Evolutionary conservation across 768 basidiomycete species (phyloP), one percentile per base, ranked within the genome.

Genomic region (Mycena rosella): DNA sequence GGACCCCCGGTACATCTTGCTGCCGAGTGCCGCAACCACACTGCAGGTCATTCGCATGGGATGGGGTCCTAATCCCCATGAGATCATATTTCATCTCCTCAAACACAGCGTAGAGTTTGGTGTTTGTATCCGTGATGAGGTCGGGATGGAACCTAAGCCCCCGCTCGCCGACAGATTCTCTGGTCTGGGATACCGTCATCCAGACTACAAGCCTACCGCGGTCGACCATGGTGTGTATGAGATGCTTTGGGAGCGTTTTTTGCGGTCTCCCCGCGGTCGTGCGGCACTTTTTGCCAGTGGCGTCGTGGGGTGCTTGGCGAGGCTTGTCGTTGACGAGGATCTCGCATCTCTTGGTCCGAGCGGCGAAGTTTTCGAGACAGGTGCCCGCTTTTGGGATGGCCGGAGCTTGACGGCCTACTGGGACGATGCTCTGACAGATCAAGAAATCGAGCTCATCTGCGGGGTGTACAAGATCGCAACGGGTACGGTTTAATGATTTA

Each of bases 391-490:
- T 22, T 60, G 42, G 22, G 52, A 60, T 30, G 49, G 57, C 0
- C 20, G 8, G 0, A 52, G 56, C 7, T n/a, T 18, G 9, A 18
- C 13, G 10, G 60, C 60, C 2, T 56, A 55, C 17, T 67, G 66
- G 66, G 52, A 67, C 29, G 66, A 56, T 20, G 15, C 26, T 3
- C 52, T 67, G 4, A 57, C 59, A 17, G 38, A 38, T 2, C 9
- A 56, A 17, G 60, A 67, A 18, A 51, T 67, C 20, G 54, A 61
- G 22, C 49, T 62, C 10, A 62, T 67, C 9, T 67, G 66, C 27
- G 66, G 66, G 1, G 60, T 67, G 20, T 67, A 67, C 18, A 18
- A 34, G 9, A 24, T 67, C 3, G 60, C 27, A 1, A 67, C 66
- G 15, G 66, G 66, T 67, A 27, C 3, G 36, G n/a, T n/a, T 44